Conservation (phyloP, 2,329 filamentous ascomycete species). For the Penicillium sp. region DNA sequence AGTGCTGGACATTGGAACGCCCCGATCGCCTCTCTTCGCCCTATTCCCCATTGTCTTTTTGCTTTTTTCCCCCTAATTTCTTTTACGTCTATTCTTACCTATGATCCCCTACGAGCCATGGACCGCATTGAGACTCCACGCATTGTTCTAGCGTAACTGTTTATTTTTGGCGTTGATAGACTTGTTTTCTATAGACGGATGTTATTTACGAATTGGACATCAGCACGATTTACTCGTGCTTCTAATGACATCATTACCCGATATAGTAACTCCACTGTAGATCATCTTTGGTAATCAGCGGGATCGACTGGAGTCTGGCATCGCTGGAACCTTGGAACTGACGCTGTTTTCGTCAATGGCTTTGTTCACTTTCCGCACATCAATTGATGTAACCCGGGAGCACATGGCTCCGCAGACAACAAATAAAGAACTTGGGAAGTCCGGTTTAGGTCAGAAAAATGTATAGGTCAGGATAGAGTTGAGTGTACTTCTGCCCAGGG, state of each 20-base stretch:
- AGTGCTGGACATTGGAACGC: slow-evolving; percentile 22
- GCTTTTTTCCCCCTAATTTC: background rate
- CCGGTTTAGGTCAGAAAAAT: no score
- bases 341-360: background rate
- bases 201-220: slow-evolving; percentile 6
- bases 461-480: background rate
- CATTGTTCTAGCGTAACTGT: slow-evolving; percentile 14
- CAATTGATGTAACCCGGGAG: background rate
- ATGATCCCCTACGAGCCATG: background rate
- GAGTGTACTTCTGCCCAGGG: background rate
- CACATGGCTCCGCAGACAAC: background rate
- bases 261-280: background rate
- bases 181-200: slow-evolving; percentile 7
- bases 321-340: no score
- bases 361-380: slow-evolving; percentile 4
- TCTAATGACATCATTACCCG: slow-evolving; percentile 4
- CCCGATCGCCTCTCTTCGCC: background rate
- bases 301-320: background rate
- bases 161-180: slow-evolving; percentile 18
- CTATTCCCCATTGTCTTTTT: background rate
- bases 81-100: background rate
- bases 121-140: background rate
- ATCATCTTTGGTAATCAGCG: slow-evolving; percentile 1
- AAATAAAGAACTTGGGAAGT: no score
- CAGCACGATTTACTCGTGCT: slow-evolving; percentile 14